Conservation (phyloP, 169 alveolate genomes). For the Perkinsus marinus region DNA sequence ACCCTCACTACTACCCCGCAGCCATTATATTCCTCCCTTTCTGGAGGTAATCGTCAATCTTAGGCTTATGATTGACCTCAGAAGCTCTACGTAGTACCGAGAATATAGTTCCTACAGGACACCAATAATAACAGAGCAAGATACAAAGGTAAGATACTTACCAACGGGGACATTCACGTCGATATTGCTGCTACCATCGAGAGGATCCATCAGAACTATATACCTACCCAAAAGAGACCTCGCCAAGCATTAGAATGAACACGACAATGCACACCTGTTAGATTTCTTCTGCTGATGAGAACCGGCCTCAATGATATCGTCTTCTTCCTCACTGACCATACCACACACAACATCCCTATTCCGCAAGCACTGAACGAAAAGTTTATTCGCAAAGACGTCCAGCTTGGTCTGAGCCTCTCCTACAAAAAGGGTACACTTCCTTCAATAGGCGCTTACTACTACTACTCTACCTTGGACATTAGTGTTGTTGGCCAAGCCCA, state of each 20-base stretch:
- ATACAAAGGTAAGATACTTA: too few species aligned
- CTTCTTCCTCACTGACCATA: conserved; percentile 38
- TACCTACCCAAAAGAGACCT: neutral
- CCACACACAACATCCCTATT: conserved; percentile 37
- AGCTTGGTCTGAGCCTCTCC: conserved; percentile 45
- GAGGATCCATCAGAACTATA: conserved; percentile 61
- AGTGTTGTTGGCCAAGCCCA: neutral
- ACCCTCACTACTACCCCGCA: neutral
- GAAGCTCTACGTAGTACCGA: conserved; percentile 43
- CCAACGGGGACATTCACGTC: conserved; percentile 65
- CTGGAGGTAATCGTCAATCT: conserved; percentile 35
- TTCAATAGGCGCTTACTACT: neutral
- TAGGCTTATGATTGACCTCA: conserved; percentile 13
- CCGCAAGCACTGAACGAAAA: conserved; percentile 33
- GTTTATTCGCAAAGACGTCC: conserved; percentile 44
- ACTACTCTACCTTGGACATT: neutral
- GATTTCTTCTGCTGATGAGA: neutral
- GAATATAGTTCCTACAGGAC: conserved; percentile 31
- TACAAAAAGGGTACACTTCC: neutral
- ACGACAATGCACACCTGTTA: neutral
- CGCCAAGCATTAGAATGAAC: neutral
- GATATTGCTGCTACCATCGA: conserved; percentile 63
- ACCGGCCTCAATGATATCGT: conserved; percentile 7
- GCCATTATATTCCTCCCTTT: conserved; percentile 26
- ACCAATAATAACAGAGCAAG: neutral